Base-by-base conservation (phyloP, 2,329 filamentous ascomycete species). In the Orbilia javanica region DNA sequence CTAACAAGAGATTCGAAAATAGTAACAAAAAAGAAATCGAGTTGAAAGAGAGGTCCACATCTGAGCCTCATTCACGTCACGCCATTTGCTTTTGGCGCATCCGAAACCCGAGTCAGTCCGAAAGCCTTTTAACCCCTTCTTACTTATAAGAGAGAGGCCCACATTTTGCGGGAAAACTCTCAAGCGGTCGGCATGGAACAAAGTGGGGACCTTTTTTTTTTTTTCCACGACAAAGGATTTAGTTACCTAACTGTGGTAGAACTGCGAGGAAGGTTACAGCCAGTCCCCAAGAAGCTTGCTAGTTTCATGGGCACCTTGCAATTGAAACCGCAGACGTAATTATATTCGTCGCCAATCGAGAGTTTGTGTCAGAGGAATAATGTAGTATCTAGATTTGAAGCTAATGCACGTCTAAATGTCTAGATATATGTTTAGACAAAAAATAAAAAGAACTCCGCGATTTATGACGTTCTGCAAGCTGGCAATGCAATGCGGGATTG, bases 61-160 rank as follows among this genome's bases (percentile, higher is more conserved):
- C 68, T 55, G 57, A 55, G 57, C 57, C 65, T 68, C 50, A 22
- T 22, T 48, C 18, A 64, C 34, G 31, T 72, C 60, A 73, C 69
- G 60, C 69, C 69, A 73, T 73, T 73, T 48, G 48, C 48, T 73
- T 65, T 57, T 46, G 57, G 42, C 8, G 11, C 10, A 48, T 31
- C 48, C 22, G n/a, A 65, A 22, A 50, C 46, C 67, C 29, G 42
- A 42, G 31, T 66, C 25, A 52, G 25, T 36, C 63, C 55, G 34
- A 27, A 4, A 20, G 27, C 42, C 20, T 52, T 48, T 22, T 18
- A 50, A 13, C 20, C 60, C 60, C 22, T 55, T 36, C 31, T 36
- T 1, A 36, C 46, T 25, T 50, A 15, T 25, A 50, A 15, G 18
- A 25, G 20, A 39, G n/a, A 27, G 55, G 31, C 34, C 55, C 55